A percentile compares a stretch with the other conserved stretches of the same genome.
Evolutionary conservation across 2,329 filamentous ascomycete species (phyloP).

Genomic region (Paracorniculantispora psalliotae): DNA sequence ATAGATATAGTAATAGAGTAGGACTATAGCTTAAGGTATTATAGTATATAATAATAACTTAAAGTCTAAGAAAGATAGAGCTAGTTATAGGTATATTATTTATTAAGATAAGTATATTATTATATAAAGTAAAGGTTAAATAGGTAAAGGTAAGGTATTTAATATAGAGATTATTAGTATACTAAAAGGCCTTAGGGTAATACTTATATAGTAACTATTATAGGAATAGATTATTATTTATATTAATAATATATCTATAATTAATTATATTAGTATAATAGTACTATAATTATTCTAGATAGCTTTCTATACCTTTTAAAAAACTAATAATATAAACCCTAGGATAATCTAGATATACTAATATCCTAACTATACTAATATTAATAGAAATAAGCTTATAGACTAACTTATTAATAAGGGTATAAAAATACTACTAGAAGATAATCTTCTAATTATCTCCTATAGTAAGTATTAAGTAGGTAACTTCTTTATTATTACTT

Average conservation of each 20-base stretch:
- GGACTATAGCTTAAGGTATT: not conserved
- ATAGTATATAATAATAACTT: not conserved
- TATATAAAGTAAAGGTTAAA: not conserved
- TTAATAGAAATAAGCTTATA: conserved; percentile 6
- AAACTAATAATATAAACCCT: not conserved
- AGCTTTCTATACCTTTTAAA: not conserved
- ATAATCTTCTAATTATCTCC: not conserved
- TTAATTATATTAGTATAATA: not conserved
- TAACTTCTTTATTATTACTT: not conserved
- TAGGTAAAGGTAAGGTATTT: not conserved
- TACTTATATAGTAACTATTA: not conserved
- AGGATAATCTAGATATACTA: not conserved
- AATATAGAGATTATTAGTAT: not conserved
- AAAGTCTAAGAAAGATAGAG: not conserved
- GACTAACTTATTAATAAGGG: conserved; percentile 12
- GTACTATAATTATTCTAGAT: not conserved
- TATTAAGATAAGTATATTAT: not conserved
- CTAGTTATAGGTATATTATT: not conserved
- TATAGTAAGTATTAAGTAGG: not conserved
- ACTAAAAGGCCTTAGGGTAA: not conserved
- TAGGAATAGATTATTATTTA: not conserved
- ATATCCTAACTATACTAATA: not conserved
- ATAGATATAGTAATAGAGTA: not conserved
- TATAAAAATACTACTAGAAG: not conserved
- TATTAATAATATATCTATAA: conserved; percentile 8